phyloP scores from a whole-genome alignment of 2,329 filamentous ascomycete species.

The Xylaria sp. region DNA sequence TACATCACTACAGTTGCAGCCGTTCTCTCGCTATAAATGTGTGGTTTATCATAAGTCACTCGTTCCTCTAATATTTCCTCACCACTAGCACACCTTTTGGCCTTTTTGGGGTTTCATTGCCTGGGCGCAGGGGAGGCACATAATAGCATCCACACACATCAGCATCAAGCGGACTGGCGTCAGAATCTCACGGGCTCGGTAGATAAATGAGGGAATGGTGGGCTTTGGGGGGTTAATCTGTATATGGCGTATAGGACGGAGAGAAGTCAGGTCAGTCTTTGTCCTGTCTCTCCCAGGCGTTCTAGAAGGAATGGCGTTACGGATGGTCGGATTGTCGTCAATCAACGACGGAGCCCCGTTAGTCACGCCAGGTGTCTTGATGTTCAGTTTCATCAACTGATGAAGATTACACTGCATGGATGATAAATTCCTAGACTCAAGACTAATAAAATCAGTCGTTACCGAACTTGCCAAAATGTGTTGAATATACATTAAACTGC shows the following conservation, averaged over 20 bases:
- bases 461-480: background rate
- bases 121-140: slow-evolving; percentile 1
- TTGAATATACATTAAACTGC: background rate
- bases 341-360: background rate
- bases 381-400: background rate
- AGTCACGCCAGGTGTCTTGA: slow-evolving; percentile 4
- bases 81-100: slow-evolving; percentile 8
- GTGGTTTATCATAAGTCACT: slow-evolving; percentile 3
- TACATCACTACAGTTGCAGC: background rate
- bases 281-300: slow-evolving; percentile 7
- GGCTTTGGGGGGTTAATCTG: background rate
- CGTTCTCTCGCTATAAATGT: slow-evolving; percentile 7
- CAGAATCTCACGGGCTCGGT: background rate
- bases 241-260: background rate
- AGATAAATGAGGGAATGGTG: background rate
- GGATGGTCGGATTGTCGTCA: slow-evolving; percentile 1
- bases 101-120: slow-evolving; percentile 7
- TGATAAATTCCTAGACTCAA: background rate
- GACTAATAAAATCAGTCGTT: slow-evolving; percentile 8
- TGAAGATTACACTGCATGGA: background rate
- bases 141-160: slow-evolving; percentile 5
- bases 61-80: slow-evolving; percentile 4
- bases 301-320: slow-evolving; percentile 14
- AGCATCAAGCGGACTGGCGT: slow-evolving; percentile 14
- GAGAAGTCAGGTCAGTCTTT: background rate